Evolutionary conservation across 768 basidiomycete genomes (phyloP).

Genomic region (Rhodocollybia butyracea): DNA sequence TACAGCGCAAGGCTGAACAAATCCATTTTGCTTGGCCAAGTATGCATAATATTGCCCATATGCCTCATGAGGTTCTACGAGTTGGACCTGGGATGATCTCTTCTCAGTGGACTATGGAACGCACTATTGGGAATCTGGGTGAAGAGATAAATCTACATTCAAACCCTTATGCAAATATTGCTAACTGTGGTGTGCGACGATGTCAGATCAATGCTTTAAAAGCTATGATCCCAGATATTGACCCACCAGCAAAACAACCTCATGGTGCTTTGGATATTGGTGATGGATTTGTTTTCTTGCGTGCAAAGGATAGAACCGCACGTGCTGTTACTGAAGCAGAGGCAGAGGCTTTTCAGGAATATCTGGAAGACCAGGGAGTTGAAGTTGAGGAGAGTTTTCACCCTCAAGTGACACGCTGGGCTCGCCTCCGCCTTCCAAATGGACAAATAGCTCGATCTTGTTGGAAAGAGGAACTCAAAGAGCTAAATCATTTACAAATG

Average conservation of each 20-base stretch:
- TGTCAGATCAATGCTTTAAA: constrained; percentile 16
- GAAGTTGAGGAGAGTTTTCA: background rate
- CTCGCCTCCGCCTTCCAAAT: constrained; percentile 31
- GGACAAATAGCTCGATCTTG: constrained; percentile 31
- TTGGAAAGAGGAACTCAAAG: constrained; percentile 25
- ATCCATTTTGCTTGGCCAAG: constrained; percentile 16
- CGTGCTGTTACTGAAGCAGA: constrained; percentile 5
- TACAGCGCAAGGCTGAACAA: constrained; percentile 8
- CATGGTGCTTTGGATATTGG: constrained; percentile 12
- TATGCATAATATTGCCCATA: constrained; percentile 14
- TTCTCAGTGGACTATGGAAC: constrained; percentile 17
- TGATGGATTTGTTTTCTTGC: constrained; percentile 11
- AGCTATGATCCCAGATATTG: constrained; percentile 10
- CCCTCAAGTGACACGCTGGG: constrained; percentile 22
- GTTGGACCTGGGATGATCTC: constrained; percentile 9
- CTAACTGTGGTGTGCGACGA: constrained; percentile 10
- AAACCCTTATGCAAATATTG: constrained; percentile 15
- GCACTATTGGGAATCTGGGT: constrained; percentile 14
- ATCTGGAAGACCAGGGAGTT: background rate
- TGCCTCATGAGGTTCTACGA: constrained; percentile 7
- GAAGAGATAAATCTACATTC: constrained; percentile 12
- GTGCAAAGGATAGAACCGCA: constrained; percentile 13
- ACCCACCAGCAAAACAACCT: constrained; percentile 1
- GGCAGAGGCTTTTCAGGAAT: constrained; percentile 4
- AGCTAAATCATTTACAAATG: constrained; percentile 16